Evolutionary conservation across 768 basidiomycete genomes (phyloP), one percentile per base, ranked within the genome.

Genomic region (Cystobasidium onofrii): DNA sequence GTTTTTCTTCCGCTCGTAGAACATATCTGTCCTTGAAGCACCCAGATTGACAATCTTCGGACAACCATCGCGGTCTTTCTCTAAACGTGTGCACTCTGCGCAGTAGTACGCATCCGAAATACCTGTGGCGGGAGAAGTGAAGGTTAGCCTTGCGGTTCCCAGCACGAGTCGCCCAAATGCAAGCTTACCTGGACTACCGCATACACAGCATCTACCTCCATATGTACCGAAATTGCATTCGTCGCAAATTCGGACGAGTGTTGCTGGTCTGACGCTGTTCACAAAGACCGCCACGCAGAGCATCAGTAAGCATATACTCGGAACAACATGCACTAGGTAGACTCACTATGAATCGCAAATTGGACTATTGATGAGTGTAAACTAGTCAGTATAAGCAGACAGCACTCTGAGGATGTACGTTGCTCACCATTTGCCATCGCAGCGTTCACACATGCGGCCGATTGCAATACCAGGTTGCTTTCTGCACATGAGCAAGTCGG

Each of bases 41-140:
- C 93, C 93, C n/a, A 96, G 84, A 80, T 96, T 95, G 75, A 95
- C 92, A 78, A 95, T 92, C 86, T 97, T 98, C 9, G 93, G 93
- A 84, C 96, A 99, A 0, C 96, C 96, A 81, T 99, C 96, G 41
- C 96, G 85, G 78, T 97, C 94, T 80, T 98, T 98, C 81, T 99
- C 96, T 63, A 98, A 83, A 63, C 94, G 85, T 18, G 75, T 75
- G 67, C 76, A 78, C 52, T 79, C 78, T 73, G 95, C 94, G 76
- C 96, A 99, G 79, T 99, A 99, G 82, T 98, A 98, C 1, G 96
- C 96, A 80, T 99, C 96, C 29, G 94, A 97, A 64, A 99, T 96
- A 79, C 95, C 95, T 95, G 69, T 15, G 70, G n/a, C 70, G 17
- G 34, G 29, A 29, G 36, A 60, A n/a, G 15, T n/a, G 34, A 60